Evolutionary conservation across 192 early-diverging fungal genomes (phyloP), one percentile per base, ranked within the genome.

Genomic region (Linnemannia zychae): DNA sequence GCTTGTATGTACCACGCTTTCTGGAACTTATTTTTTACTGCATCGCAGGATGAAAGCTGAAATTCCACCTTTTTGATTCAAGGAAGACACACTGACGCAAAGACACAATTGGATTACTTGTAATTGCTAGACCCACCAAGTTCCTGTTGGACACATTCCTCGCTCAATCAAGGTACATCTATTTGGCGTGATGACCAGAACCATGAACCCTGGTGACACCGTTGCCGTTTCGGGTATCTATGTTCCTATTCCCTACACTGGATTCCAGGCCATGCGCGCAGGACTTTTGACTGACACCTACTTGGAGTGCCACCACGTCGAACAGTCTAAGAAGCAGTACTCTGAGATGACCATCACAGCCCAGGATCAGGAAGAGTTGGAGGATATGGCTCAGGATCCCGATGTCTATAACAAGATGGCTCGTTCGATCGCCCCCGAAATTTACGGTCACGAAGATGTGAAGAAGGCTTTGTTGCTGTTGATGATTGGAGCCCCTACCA

Each of bases 61-160:
- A 9, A 11, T 28, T 6, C 16, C 7, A 37, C 20, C 34, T 33
- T 38, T 57, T 66, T 38, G 1, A 49, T 12, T n/a, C 40, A 28
- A 50, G 7, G 37, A 33, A 0, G 16, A 9, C 1, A 31, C 33
- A 0, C 20, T 75, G 13, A 63, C 28, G 20, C n/a, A 47, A 44
- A 1, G 33, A 20, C 18, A 34, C 48, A 47, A 3, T 73, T 73
- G 38, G 40, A 60, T 66, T 7, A n/a, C 20, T 38, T 5, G 16
- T 53, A 5, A 12, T n/a, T 70, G 18, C 15, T 74, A 95, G 94
- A 95, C 97, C 33, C 97, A 99, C 88, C 98, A 99, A 94, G 97
- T 99, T 24, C 98, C 98, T 68, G 97, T 98, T 87, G 98, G 98
- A 75, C 97, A 98, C 87, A 99, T 99, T 87, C 98, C 98, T 75